These are phyloP conservation scores for Fusarium transvaalense DNA, from an alignment of 2,329 filamentous ascomycete genomes.

Conservation along the genomic window DNA sequence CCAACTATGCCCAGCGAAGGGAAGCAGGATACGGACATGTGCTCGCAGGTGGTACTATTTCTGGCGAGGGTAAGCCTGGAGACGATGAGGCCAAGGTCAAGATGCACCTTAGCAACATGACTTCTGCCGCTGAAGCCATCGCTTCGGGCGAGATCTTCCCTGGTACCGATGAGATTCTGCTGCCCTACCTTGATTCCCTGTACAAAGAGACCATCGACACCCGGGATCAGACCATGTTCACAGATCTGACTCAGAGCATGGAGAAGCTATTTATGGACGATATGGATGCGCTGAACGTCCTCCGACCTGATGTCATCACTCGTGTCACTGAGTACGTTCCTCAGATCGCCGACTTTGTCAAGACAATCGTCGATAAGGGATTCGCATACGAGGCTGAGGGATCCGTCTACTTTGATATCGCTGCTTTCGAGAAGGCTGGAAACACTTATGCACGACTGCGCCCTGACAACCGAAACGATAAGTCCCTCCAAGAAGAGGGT, in stretches of 20 bases:
- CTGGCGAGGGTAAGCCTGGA: constrained; percentile 70
- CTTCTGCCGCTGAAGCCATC: constrained; percentile 64
- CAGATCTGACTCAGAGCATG: constrained; percentile 85
- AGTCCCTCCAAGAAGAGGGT: constrained; percentile 85
- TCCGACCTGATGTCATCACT: constrained; percentile 84
- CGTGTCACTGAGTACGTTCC: constrained; percentile 93
- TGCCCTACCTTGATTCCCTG: constrained; percentile 83
- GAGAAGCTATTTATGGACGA: constrained; percentile 90
- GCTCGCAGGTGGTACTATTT: constrained; percentile 66
- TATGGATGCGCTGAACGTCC: constrained; percentile 87
- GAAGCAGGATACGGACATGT: constrained; percentile 67
- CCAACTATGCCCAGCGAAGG: constrained; percentile 63
- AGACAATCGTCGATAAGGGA: constrained; percentile 84
- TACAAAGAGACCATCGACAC: constrained; percentile 73
- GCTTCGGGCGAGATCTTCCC: constrained; percentile 64
- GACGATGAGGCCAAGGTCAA: constrained; percentile 89
- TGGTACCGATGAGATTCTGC: constrained; percentile 74
- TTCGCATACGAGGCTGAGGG: constrained; percentile 87
- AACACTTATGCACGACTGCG: constrained; percentile 88
- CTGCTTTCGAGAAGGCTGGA: constrained; percentile 83
- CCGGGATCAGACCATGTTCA: constrained; percentile 80
- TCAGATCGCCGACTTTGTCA: constrained; percentile 87
- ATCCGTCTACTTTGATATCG: constrained; percentile 94
- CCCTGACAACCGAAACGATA: constrained; percentile 87
- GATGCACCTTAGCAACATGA: constrained; percentile 82